Conservation (phyloP, 805 yeast species). For the Yarrowia divulgata region DNA sequence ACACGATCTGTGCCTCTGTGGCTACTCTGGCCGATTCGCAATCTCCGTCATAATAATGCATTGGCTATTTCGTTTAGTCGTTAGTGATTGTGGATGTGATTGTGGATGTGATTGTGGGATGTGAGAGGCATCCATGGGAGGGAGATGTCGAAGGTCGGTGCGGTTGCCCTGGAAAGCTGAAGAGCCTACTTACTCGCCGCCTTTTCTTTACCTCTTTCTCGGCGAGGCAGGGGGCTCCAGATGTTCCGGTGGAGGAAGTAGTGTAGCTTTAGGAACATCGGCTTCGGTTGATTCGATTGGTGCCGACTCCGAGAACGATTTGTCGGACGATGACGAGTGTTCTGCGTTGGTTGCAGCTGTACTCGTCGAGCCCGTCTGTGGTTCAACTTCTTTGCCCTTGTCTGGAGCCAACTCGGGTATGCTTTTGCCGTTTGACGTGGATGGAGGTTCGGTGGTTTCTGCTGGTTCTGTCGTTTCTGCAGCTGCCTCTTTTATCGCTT, state of each 20-base stretch:
- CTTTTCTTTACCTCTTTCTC: not conserved
- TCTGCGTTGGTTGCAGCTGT: not conserved
- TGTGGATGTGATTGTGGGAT: not conserved
- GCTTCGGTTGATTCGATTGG: not conserved
- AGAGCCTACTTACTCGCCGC: no score
- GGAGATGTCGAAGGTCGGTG: no score
- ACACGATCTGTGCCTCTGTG: no score
- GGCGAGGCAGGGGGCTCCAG: constrained; percentile 15
- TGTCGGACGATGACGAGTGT: not conserved
- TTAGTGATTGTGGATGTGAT: constrained; percentile 11
- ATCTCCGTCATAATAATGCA: constrained; percentile 4
- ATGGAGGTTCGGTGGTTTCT: not conserved
- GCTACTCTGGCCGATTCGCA: no score
- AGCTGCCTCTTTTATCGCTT: not conserved
- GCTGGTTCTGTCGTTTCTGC: not conserved
- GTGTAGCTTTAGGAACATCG: not conserved
- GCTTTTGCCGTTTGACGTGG: not conserved
- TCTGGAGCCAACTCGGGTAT: not conserved
- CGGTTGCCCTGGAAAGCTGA: no score
- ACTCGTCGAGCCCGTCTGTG: not conserved
- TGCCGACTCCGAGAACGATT: not conserved
- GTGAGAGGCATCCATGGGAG: no score
- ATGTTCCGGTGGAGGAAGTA: not conserved
- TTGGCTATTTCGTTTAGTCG: constrained; percentile 20
- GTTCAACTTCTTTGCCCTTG: not conserved